These are phyloP conservation scores for Lecanoromycetidae sp. DNA, from an alignment of 2,329 filamentous ascomycete genomes.

Conservation along the genomic window DNA sequence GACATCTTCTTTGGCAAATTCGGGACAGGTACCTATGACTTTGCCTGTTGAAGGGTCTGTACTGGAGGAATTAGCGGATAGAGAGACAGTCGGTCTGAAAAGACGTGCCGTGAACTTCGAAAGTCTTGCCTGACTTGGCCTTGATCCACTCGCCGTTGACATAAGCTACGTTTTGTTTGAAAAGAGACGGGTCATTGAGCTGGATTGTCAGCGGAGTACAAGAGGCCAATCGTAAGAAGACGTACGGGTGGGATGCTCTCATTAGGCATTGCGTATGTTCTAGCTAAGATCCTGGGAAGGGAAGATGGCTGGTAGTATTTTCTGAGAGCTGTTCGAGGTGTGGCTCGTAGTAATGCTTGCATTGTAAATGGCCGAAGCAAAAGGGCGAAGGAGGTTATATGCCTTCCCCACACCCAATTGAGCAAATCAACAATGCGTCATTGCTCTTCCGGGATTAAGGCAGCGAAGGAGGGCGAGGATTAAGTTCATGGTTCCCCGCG, in stretches of 20 bases:
- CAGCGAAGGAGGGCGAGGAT: no score
- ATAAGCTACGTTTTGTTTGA: constrained; percentile 66
- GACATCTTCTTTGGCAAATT: constrained; percentile 68
- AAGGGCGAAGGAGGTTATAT: neutral
- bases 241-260: constrained; percentile 31
- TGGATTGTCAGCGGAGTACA: constrained; percentile 25
- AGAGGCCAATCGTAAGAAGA: neutral
- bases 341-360: constrained; percentile 3
- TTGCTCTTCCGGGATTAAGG: no score
- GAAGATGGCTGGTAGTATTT: constrained; percentile 26
- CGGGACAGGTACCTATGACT: constrained; percentile 66
- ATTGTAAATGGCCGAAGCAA: constrained; percentile 3
- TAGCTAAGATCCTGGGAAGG: constrained; percentile 23
- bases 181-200: constrained; percentile 67
- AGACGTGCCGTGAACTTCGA: constrained; percentile 60
- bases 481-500: no score
- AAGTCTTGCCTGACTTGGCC: constrained; percentile 79
- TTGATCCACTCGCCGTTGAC: constrained; percentile 88
- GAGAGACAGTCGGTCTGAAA: constrained; percentile 2
- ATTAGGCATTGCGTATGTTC: constrained; percentile 31
- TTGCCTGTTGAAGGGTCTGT: constrained; percentile 72
- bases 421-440: constrained; percentile 5
- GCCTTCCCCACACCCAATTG: neutral
- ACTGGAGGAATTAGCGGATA: neutral
- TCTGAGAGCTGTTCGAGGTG: constrained; percentile 13